phyloP scores from a whole-genome alignment of 192 early-diverging fungal genomes.

The Linnemannia zychae region DNA sequence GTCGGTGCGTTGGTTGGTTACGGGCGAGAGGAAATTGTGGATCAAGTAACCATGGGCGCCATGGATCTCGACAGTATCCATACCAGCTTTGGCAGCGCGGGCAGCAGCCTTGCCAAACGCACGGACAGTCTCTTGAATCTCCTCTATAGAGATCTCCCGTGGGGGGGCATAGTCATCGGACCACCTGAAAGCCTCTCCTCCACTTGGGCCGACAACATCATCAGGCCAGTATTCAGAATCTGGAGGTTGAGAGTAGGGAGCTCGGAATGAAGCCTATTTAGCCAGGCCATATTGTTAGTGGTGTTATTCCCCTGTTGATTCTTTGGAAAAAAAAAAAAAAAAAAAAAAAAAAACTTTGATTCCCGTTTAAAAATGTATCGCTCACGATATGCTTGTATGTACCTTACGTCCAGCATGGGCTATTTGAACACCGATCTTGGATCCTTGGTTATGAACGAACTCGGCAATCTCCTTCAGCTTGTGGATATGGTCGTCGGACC shows the following conservation, averaged over 20 bases:
- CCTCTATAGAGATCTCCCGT: constrained; percentile 70
- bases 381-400: neutral
- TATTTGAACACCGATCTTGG: constrained; percentile 79
- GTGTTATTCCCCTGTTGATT: too few species aligned
- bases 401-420: constrained; percentile 88
- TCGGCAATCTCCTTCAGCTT: constrained; percentile 69
- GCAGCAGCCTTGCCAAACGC: constrained; percentile 75
- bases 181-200: constrained; percentile 53
- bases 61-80: constrained; percentile 93
- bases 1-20: constrained; percentile 91
- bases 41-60: constrained; percentile 93
- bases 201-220: constrained; percentile 76
- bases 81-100: constrained; percentile 84
- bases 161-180: constrained; percentile 56
- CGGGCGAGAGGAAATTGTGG: constrained; percentile 82
- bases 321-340: neutral
- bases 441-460: constrained; percentile 73
- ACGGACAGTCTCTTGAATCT: constrained; percentile 75
- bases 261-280: constrained; percentile 11
- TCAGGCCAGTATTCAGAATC: constrained; percentile 77
- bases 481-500: constrained; percentile 83
- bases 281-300: neutral
- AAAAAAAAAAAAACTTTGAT: too few species aligned
- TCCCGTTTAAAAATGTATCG: too few species aligned
- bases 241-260: constrained; percentile 22